Conservation (phyloP, 805 yeast species). For the Schwanniomyces sp. region DNA sequence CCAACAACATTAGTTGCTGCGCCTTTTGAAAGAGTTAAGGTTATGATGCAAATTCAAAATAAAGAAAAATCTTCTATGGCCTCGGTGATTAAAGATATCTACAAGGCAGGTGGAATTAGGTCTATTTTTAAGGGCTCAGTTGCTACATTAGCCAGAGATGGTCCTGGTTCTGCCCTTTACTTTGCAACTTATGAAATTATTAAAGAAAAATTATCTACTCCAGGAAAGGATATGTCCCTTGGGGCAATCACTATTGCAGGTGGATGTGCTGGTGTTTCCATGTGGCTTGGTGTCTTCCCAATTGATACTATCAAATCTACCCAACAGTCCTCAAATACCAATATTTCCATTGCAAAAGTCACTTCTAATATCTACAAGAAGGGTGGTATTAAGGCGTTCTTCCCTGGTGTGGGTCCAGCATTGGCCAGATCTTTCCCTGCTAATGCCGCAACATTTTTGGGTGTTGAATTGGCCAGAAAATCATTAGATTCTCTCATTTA, state of each 20-base stretch:
- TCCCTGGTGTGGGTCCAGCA: slow-evolving; percentile 98
- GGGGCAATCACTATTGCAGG: slow-evolving; percentile 85
- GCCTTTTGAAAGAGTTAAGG: slow-evolving; percentile 95
- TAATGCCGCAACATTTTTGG: slow-evolving; percentile 97
- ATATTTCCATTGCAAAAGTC: slow-evolving; percentile 59
- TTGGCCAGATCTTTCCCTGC: slow-evolving; percentile 94
- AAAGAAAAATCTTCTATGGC: slow-evolving; percentile 47
- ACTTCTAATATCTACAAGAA: slow-evolving; percentile 66
- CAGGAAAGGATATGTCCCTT: slow-evolving; percentile 61
- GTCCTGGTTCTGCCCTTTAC: slow-evolving; percentile 95
- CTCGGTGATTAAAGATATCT: slow-evolving; percentile 64
- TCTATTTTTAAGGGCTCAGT: slow-evolving; percentile 89
- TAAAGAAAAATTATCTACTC: slow-evolving; percentile 60
- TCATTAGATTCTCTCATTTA: slow-evolving; percentile 37
- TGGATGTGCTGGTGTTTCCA: slow-evolving; percentile 92
- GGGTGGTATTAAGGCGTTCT: slow-evolving; percentile 87
- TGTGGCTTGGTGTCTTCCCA: slow-evolving; percentile 97
- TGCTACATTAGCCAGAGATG: slow-evolving; percentile 94
- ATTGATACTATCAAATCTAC: slow-evolving; percentile 90
- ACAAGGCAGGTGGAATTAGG: slow-evolving; percentile 75
- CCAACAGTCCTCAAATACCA: slow-evolving; percentile 64
- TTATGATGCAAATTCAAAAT: slow-evolving; percentile 80
- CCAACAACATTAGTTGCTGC: slow-evolving; percentile 98
- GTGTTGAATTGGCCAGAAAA: slow-evolving; percentile 78
- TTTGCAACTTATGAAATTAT: slow-evolving; percentile 91